Conservation (phyloP, 148 eudicot species). For the Rhododendron griersonianum region DNA sequence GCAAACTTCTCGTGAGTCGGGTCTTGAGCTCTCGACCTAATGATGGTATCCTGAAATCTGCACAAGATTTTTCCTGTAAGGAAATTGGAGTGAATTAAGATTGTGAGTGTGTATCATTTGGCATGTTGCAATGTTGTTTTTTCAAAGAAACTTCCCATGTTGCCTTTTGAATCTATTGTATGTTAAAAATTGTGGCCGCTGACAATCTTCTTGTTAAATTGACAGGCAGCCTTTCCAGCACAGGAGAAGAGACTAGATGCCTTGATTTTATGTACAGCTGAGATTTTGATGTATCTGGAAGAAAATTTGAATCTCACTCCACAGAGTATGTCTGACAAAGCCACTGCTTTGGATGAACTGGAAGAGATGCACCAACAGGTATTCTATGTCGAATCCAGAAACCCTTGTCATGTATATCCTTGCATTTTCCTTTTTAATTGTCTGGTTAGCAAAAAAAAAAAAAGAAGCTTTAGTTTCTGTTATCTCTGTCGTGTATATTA, state of each 20-base stretch:
- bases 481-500: neutral
- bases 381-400: conserved; percentile 1
- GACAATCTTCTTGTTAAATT: conserved; percentile 8
- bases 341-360: conserved; percentile 80
- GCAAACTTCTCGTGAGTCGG: neutral
- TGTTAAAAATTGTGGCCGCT: neutral
- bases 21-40: neutral
- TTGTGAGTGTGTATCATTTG: neutral
- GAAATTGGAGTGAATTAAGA: neutral
- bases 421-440: neutral
- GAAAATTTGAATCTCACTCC: conserved; percentile 87
- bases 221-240: conserved; percentile 85
- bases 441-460: neutral
- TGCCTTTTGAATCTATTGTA: neutral
- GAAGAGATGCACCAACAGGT: conserved; percentile 92
- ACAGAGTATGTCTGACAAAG: conserved; percentile 74
- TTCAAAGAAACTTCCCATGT: neutral
- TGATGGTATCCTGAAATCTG: neutral
- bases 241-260: conserved; percentile 91
- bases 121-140: neutral
- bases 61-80: neutral
- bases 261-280: conserved; percentile 63
- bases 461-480: neutral
- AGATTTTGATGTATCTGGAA: conserved; percentile 69
- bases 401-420: neutral